These are phyloP conservation scores for Sarocladiaceae sp. DNA, from an alignment of 2,329 filamentous ascomycete genomes.

Conservation along the genomic window DNA sequence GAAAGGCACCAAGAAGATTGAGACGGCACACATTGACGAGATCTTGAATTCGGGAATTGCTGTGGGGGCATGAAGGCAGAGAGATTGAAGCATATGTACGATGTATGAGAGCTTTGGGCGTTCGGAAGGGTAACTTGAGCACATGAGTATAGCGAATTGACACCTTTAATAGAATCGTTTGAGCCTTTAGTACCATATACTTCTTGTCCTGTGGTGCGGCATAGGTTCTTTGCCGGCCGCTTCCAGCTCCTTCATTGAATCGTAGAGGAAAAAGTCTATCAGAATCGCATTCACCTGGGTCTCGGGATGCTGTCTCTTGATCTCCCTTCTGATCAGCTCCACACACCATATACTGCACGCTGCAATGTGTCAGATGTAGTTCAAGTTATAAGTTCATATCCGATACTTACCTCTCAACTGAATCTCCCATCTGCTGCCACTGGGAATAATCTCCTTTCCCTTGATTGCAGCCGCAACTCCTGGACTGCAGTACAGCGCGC, in stretches of 20 bases:
- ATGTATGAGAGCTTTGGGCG: slow-evolving; percentile 12
- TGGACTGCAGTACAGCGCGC: slow-evolving; percentile 81
- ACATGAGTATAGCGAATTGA: too few species aligned
- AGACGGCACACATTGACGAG: slow-evolving; percentile 73
- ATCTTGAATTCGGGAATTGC: slow-evolving; percentile 46
- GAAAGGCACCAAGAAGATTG: slow-evolving; percentile 41
- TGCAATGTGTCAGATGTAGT: slow-evolving; percentile 24
- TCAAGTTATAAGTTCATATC: too few species aligned
- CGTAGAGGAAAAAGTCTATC: slow-evolving; percentile 97
- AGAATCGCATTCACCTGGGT: slow-evolving; percentile 78
- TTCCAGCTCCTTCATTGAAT: slow-evolving; percentile 86
- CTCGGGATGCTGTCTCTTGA: slow-evolving; percentile 67
- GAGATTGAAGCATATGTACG: not conserved
- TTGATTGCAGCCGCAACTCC: slow-evolving; percentile 68
- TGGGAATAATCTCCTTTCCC: slow-evolving; percentile 59
- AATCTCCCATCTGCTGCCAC: slow-evolving; percentile 75
- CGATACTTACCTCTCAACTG: slow-evolving; percentile 68
- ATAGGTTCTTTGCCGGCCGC: slow-evolving; percentile 48
- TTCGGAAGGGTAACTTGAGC: slow-evolving; percentile 11
- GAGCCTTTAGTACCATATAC: slow-evolving; percentile 77
- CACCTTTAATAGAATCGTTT: not conserved
- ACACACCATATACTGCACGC: slow-evolving; percentile 95
- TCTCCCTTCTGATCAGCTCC: slow-evolving; percentile 81
- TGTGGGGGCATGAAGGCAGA: slow-evolving; percentile 26
- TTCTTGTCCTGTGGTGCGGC: slow-evolving; percentile 84